Percentiles rank a stretch among this genome's conserved stretches.
Evolutionary conservation across 805 yeast genomes (phyloP).

Genomic region (Scheffersomyces ergatensis): DNA sequence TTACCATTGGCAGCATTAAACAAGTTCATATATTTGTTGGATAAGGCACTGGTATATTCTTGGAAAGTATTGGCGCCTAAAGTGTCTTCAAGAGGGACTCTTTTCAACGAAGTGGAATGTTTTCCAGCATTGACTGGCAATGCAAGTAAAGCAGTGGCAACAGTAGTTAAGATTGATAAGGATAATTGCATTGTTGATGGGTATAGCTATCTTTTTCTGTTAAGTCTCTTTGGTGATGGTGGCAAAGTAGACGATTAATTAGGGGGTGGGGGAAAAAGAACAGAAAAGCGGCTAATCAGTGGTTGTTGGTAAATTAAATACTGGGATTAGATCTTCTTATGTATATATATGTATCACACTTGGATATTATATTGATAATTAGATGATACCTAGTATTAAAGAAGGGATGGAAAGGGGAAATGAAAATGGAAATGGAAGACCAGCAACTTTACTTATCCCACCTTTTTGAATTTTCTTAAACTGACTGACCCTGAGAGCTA

Average conservation of each 20-base stretch:
- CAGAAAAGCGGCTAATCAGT: too few relatives aligned
- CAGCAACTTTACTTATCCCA: too few relatives aligned
- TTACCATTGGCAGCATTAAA: slow-evolving; percentile 38
- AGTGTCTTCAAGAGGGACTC: slow-evolving; percentile 56
- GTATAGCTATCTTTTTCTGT: background rate
- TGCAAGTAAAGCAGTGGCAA: slow-evolving; percentile 39
- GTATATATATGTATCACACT: too few relatives aligned
- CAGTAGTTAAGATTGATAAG: slow-evolving; percentile 37
- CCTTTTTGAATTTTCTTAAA: too few relatives aligned
- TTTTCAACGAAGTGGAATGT: slow-evolving; percentile 56
- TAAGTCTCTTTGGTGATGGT: too few relatives aligned
- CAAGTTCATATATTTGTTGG: slow-evolving; percentile 56
- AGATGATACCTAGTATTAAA: too few relatives aligned
- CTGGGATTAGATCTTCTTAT: too few relatives aligned
- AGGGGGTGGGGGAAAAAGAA: background rate
- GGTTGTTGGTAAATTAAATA: too few relatives aligned
- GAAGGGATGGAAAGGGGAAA: too few relatives aligned
- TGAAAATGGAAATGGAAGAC: too few relatives aligned
- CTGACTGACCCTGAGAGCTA: too few relatives aligned
- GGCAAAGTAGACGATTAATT: background rate
- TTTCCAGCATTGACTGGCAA: slow-evolving; percentile 47
- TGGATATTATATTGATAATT: too few relatives aligned
- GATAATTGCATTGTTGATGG: slow-evolving; percentile 33
- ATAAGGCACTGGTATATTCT: slow-evolving; percentile 56
- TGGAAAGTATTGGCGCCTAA: slow-evolving; percentile 49